phyloP scores from a whole-genome alignment of 768 basidiomycete genomes.

The Amylocystis lapponica region DNA sequence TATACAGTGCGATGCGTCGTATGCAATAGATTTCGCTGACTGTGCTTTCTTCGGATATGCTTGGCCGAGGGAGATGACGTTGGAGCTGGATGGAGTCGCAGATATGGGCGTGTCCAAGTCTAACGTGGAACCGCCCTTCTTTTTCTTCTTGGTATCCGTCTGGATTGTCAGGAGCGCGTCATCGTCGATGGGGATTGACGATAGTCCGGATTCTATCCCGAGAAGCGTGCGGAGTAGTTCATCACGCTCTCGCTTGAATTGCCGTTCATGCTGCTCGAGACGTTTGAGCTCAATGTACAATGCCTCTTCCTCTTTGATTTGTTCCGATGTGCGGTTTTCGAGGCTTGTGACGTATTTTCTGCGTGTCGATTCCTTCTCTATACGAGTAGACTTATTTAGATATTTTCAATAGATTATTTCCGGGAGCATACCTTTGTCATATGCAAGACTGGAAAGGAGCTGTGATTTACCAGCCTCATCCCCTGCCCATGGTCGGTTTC shows the following conservation, averaged over 20 bases:
- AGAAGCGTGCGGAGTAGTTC: constrained; percentile 78
- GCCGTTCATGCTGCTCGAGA: constrained; percentile 88
- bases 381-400: not conserved
- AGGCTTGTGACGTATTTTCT: constrained; percentile 84
- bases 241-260: constrained; percentile 84
- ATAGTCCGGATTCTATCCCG: constrained; percentile 83
- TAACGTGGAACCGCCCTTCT: constrained; percentile 33
- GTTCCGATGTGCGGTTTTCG: constrained; percentile 82
- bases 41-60: constrained; percentile 33
- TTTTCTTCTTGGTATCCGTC: constrained; percentile 55
- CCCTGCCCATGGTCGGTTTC: constrained; percentile 79
- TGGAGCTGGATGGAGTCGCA: constrained; percentile 22
- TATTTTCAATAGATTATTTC: not conserved
- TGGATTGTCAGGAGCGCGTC: constrained; percentile 47
- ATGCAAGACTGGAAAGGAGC: constrained; percentile 66
- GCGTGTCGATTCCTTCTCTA: constrained; percentile 83
- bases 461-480: constrained; percentile 69
- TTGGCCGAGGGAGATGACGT: constrained; percentile 32
- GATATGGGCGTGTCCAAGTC: constrained; percentile 31
- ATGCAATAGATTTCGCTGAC: constrained; percentile 50
- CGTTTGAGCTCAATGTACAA: constrained; percentile 90
- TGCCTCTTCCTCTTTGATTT: constrained; percentile 93
- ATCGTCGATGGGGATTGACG: constrained; percentile 62
- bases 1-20: constrained; percentile 70
- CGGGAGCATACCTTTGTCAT: constrained; percentile 73